Conservation (phyloP, 1,139 yeast species). For the Blastobotrys raffinosifermentans region DNA sequence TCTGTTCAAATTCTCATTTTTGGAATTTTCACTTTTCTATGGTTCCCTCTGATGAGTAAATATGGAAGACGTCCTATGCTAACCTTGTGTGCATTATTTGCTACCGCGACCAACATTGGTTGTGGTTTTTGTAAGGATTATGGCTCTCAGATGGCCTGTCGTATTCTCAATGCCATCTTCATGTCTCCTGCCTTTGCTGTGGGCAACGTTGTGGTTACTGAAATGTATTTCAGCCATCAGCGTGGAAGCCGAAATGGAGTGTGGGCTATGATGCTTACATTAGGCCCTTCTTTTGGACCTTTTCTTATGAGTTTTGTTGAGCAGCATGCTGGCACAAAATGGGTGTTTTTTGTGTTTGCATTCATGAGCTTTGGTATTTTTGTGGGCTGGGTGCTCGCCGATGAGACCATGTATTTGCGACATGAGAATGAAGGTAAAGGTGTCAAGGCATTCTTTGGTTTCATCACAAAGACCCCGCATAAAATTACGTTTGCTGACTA, state of each 20-base stretch:
- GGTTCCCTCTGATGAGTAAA: conserved; percentile 16
- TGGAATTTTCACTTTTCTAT: conserved; percentile 17
- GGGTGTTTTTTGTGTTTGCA: conserved; percentile 14
- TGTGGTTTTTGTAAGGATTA: conserved; percentile 17
- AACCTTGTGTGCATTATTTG: conserved; percentile 7
- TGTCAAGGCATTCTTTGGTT: conserved; percentile 2
- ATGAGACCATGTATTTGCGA: conserved; percentile 16
- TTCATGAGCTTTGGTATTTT: conserved; percentile 11
- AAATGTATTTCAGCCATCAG: conserved; percentile 16
- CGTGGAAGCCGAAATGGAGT: conserved; percentile 17
- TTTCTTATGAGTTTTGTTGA: conserved; percentile 18
- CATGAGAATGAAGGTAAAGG: conserved; percentile 4
- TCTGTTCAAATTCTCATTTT: conserved; percentile 16
- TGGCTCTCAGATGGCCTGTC: conserved; percentile 16
- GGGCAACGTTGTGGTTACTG: conserved; percentile 18
- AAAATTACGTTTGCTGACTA: background rate
- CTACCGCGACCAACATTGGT: conserved; percentile 14
- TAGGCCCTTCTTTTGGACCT: conserved; percentile 18
- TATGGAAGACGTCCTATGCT: conserved; percentile 17
- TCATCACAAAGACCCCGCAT: conserved; percentile 1
- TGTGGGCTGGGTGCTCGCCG: conserved; percentile 8
- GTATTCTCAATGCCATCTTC: conserved; percentile 15
- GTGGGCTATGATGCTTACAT: conserved; percentile 18
- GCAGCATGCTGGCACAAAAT: conserved; percentile 13
- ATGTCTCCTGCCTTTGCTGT: conserved; percentile 18